Evolutionary conservation across 129 eudicot genomes (phyloP), one percentile per base, ranked within the genome.

Genomic region (Heracleum sosnowskyi): DNA sequence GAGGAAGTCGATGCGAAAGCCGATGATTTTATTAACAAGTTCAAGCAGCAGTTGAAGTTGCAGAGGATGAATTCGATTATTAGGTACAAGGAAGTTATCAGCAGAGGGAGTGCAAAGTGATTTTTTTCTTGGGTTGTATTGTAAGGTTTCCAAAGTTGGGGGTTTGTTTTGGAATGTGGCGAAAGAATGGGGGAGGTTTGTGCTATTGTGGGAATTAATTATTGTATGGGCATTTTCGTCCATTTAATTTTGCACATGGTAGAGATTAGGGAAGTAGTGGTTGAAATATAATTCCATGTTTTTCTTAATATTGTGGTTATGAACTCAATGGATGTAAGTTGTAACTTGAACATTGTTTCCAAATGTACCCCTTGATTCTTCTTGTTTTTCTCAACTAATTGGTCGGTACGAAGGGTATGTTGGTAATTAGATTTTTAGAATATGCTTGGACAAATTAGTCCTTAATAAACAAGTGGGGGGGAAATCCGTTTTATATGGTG

Each of bases 1-100:
- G 85, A 75, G 29, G 98, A 87, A 78, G 99, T 95, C 9, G 99
- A 95, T 75, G 92, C 94, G 0, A 90, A 78, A 46, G 99, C 99
- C 20, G 99, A 95, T 79, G 96, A 90, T 78, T 95, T 92, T 78
- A 95, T 95, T 51, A 88, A 87, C 90, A 88, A 68, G 80, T 95
- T 95, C 66, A 90, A 83, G 95, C 82, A 90, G 42, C 96, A 95
- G 86, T 68, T 95, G 81, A 90, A 91, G 91, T 76, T 95, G 78
- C 99, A 95, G 87, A 88, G 97, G 89, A 2, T 91, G 82, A 96
- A 91, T 28, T 91, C 97, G 8, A 90, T 95, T 64, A 49, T 87
- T 57, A 88, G 97, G 88, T 91, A 94, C 82, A 94, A 91, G 85
- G 93, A 91, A 51, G 85, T 84, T 89, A 86, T 90, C 78, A 86